Base-by-base conservation (phyloP, 2,329 filamentous ascomycete species). In the Ophiostoma tasmaniense region DNA sequence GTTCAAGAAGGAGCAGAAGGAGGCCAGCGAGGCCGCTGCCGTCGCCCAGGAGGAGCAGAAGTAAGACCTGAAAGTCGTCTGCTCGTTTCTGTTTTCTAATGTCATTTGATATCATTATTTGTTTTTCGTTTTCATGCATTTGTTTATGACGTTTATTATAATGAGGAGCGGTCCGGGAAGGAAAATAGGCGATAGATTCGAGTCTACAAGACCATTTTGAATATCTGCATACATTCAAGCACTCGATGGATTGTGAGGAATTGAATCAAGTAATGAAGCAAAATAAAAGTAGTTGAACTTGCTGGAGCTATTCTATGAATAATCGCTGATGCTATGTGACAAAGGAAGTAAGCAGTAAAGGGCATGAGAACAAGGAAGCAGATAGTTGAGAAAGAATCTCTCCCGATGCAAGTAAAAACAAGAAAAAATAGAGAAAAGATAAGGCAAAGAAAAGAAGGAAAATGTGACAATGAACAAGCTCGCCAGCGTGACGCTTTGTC, bases 21-120 rank as follows among this genome's bases (percentile, higher is more conserved):
- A 69, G 65, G 17, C 33, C 14, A 28, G 65, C 6, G 52, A 67
- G 55, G 64, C 33, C 25, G 45, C 67, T 50, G 68, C 66, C 20
- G 30, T 37, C 33, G 52, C 22, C 14, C 28, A 64, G 20, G 66
- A 50, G 35, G 59, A 68, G 66, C 42, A 35, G 30, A 39, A 61
- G 59, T 35, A 64, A 37, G 61, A 64, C 30, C 61, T 37, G 55
- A 64, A 37, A 37, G 61, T 64, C 30, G 33, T 37, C 33, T 33
- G 30, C 28, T 35, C 25, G 30, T 59, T 30, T 3, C 14, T 55
- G n/a, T 55, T 59, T 30, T 22, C n/a, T 30, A 30, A 13, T 17
- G 13, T 30, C 55, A 33, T 30, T 61, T 61, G 55, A 61, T 61
- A 30, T 61, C 11, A 50, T 50, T 20, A 50, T 50, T 50, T 50